These are phyloP conservation scores for Basipetospora chlamydospora DNA, from an alignment of 2,329 filamentous ascomycete genomes.

Conservation along the genomic window DNA sequence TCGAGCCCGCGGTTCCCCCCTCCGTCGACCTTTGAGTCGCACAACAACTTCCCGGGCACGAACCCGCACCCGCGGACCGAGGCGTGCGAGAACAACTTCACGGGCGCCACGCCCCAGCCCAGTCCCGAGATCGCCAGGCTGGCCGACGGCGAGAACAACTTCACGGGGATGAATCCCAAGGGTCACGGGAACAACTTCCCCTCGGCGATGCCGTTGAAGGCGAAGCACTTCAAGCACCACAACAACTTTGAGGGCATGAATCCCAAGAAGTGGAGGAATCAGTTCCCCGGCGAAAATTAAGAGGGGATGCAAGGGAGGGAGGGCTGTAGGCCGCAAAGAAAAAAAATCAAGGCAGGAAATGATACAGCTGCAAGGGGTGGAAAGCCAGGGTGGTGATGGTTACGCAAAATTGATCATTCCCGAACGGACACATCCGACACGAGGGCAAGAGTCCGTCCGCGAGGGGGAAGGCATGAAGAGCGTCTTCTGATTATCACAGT, in stretches of 20 bases:
- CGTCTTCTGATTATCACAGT: no score
- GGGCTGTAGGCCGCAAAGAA: neutral
- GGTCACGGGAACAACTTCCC: neutral
- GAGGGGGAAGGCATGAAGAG: no score
- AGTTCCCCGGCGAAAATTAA: conserved; percentile 4
- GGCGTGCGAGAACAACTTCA: conserved; percentile 8
- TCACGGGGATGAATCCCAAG: conserved; percentile 1
- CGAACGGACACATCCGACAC: no score
- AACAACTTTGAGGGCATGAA: conserved; percentile 2
- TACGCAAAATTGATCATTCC: no score
- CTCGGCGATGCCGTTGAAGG: no score
- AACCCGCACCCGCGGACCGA: conserved; percentile 3
- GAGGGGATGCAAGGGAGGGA: no score
- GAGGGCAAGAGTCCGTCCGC: no score
- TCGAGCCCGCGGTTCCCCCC: neutral
- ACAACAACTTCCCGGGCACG: conserved; percentile 10
- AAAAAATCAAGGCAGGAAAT: no score
- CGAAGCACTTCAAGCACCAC: no score
- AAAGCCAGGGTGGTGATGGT: no score
- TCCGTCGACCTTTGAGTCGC: conserved; percentile 2
- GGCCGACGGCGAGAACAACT: conserved; percentile 7
- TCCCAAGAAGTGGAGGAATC: neutral
- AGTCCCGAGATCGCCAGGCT: neutral
- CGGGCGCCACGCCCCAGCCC: conserved; percentile 6
- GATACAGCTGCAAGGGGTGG: no score